A percentile compares a stretch with the other conserved stretches of the same genome.
Evolutionary conservation across 225 moss, liverwort and hornwort genomes (phyloP).

Genomic region (Sphagnum tenellum): DNA sequence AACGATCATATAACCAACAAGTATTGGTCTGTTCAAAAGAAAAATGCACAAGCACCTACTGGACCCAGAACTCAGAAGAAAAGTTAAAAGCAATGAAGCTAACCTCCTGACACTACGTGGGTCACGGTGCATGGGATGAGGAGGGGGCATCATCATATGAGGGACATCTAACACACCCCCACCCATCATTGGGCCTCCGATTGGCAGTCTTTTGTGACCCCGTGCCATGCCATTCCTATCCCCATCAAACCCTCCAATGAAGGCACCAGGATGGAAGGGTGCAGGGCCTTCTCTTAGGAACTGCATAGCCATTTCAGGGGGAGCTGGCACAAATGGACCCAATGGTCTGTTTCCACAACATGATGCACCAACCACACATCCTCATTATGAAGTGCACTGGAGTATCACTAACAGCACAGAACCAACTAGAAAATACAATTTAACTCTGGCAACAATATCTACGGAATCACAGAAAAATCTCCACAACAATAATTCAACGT

Average conservation of each 20-base stretch:
- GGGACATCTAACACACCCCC: conserved; percentile 78
- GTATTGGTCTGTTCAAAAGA: no score
- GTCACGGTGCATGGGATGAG: conserved; percentile 75
- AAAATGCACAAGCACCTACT: no score
- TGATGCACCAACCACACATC: no score
- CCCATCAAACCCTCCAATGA: conserved; percentile 73
- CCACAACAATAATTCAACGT: no score
- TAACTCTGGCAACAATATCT: no score
- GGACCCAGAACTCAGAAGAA: no score
- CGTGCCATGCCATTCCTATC: conserved; percentile 76
- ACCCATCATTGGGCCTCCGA: conserved; percentile 62
- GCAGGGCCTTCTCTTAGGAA: conserved; percentile 94
- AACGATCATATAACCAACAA: no score
- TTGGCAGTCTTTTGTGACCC: conserved; percentile 61
- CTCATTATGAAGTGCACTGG: no score
- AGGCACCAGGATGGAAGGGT: conserved; percentile 77
- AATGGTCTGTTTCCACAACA: conserved; percentile 44
- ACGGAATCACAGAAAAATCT: no score
- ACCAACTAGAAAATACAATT: no score
- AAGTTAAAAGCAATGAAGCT: background rate
- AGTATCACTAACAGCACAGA: no score
- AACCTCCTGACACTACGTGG: conserved; percentile 95
- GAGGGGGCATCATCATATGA: conserved; percentile 76
- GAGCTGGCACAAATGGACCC: conserved; percentile 98
- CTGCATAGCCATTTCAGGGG: conserved; percentile 96